phyloP scores from a whole-genome alignment of 2,329 filamentous ascomycete species.

The Colletotrichum sp. region DNA sequence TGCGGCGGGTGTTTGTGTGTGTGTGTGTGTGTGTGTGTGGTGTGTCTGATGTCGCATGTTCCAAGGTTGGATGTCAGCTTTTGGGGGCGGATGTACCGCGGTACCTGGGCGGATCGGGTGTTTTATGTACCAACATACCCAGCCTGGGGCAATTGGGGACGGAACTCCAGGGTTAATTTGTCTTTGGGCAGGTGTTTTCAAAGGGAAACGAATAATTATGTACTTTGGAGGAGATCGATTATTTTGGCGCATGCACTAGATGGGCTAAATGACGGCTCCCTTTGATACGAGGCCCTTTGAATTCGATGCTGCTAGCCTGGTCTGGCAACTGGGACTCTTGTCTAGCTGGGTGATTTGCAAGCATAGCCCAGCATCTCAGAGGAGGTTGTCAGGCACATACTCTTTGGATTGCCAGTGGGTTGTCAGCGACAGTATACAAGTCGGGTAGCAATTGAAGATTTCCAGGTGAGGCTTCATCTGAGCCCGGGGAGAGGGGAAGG shows the following conservation, averaged over 20 bases:
- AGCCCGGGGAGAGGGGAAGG: background rate
- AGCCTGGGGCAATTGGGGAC: background rate
- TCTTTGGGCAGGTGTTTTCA: background rate
- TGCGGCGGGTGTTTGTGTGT: background rate
- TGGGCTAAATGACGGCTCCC: background rate
- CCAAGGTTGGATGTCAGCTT: background rate
- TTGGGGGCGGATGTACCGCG: background rate
- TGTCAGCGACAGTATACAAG: background rate
- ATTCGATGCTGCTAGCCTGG: background rate
- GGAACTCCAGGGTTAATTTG: background rate
- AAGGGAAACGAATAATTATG: background rate
- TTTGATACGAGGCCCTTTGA: background rate
- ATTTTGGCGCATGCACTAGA: background rate
- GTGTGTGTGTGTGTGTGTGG: background rate
- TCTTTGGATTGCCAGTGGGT: background rate
- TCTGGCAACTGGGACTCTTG: background rate
- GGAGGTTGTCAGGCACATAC: background rate
- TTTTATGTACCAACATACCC: background rate
- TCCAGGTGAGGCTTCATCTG: background rate
- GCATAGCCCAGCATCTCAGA: background rate
- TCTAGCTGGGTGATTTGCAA: background rate
- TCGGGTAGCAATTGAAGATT: background rate
- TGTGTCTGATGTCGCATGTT: slow-evolving; percentile 21
- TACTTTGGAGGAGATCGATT: background rate
- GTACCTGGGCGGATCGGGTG: background rate